Evolutionary conservation across 352 stramenopile species (phyloP), one percentile per base, ranked within the genome.

Genomic region (Globisporangium carolinianum): DNA sequence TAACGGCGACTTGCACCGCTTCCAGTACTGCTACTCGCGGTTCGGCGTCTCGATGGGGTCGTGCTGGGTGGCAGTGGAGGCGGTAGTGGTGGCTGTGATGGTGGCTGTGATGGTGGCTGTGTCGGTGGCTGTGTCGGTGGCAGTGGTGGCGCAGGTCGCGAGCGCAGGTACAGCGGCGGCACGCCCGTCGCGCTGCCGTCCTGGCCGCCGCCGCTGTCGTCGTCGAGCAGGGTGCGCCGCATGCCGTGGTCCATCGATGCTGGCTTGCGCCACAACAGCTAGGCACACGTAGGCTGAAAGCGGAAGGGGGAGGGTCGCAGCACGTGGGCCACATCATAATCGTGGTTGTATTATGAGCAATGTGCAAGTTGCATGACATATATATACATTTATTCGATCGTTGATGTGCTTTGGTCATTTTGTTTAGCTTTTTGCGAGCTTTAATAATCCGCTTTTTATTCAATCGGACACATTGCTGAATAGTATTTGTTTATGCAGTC

Each of bases 201-300:
- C 9, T 46, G n/a, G 51, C 53, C 58, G 24, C 48, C 43, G 36
- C 45, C 45, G n/a, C 45, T 49, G 45, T 39, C 57, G 15, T 51
- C 45, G 58, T 64, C 58, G 38, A 50, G 36, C 46, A 56, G 51
- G 51, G 55, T 48, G 51, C 58, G 51, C 18, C 58, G 51, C 58
- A 50, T 51, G 32, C 39, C 12, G 51, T 47, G 18, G 58, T 43
- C 46, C 58, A 64, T 64, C 51, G 15, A 50, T 55, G 32, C 6
- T n/a, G n/a, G n/a, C n/a, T n/a, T 43, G 38, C 10, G 38, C 5
- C 6, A 43, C 10, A 43, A 43, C 5, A 10, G 10, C 38, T 10
- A 43, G 6, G 10, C 38, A 43, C 6, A 10, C 38, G 38, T n/a
- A n/a, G n/a, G n/a, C n/a, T n/a, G n/a, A n/a, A n/a, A n/a, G n/a